These are phyloP conservation scores for Jackrogersella minutella DNA, from an alignment of 495 filamentous ascomycete species.

Conservation along the genomic window DNA sequence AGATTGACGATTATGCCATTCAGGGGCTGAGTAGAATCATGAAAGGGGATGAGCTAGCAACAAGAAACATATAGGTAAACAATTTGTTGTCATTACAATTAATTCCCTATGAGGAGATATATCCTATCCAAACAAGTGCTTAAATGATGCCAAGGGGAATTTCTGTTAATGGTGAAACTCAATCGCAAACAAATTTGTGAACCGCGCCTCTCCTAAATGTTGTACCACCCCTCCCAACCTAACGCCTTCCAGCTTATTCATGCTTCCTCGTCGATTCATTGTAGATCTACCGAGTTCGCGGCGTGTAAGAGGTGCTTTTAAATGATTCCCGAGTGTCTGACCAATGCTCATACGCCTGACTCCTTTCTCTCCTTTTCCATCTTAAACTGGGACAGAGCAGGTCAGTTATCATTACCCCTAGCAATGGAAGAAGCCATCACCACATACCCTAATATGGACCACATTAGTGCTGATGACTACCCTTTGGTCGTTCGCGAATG, in stretches of 20 bases:
- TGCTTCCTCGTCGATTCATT: not conserved
- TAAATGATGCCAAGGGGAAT: not conserved
- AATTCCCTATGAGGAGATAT: not conserved
- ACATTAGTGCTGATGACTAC: constrained; percentile 36
- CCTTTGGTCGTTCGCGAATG: constrained; percentile 37
- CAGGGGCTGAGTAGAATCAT: not conserved
- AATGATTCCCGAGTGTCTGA: constrained; percentile 22
- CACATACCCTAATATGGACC: constrained; percentile 14
- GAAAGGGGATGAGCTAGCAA: not conserved
- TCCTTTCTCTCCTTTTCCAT: constrained; percentile 3
- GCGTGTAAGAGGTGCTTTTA: constrained; percentile 27
- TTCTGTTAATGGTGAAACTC: not conserved
- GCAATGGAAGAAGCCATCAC: not conserved
- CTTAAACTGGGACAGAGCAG: constrained; percentile 7
- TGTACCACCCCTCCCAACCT: not conserved
- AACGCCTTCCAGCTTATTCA: too few relatives aligned
- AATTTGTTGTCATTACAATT: not conserved
- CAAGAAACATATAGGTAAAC: not conserved
- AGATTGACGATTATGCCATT: not conserved
- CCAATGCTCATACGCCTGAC: constrained; percentile 20
- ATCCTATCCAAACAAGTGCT: not conserved
- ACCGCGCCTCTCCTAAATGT: too few relatives aligned
- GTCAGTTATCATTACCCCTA: constrained; percentile 4
- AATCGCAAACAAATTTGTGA: not conserved
- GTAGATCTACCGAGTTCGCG: constrained; percentile 18